Base-by-base conservation (phyloP, 805 yeast species). In the Cyberlindnera veronae region DNA sequence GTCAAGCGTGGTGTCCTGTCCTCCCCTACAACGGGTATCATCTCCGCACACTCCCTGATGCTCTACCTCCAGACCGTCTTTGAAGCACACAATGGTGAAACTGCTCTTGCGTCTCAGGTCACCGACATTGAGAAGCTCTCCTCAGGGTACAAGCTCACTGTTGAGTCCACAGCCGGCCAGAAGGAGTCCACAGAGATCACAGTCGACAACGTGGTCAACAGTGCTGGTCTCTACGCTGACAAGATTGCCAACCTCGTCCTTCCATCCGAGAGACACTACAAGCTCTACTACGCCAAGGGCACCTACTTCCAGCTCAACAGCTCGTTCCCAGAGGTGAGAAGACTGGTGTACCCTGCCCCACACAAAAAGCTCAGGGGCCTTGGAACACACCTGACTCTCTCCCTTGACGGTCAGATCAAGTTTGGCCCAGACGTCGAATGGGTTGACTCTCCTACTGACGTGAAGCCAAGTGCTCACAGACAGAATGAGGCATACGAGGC, bases 361-460 rank as follows among this genome's bases (percentile, higher is more conserved):
- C 79, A 81, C n/a, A 72, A 72, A 6, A 74, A 77, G 38, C 74
- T 79, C 0, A 71, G 84, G n/a, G 84, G 95, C 0, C 66, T 90
- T 41, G 97, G 97, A 0, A 85, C 93, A 0, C 97, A 89, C 64
- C 63, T 90, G 46, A 89, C 97, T 0, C 64, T 90, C 22, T 95
- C 86, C 53, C 62, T 89, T 39, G 89, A 84, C 3, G 93, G 95
- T 0, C 81, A 80, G 49, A 63, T 89, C 20, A 73, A 76, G 48
- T 89, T 89, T 58, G 97, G 97, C 0, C 96, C 96, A 0, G 96
- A 90, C 57, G 61, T 87, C 29, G 93, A 88, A 59, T 88, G 95
- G 86, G 77, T 84, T 2, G 74, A 71, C 5, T 34, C 64, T 49
- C 66, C 68, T 11, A 45, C 46, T 6, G 77, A 79, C 53, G 74